Percentiles rank a stretch among this genome's conserved stretches.
phyloP scores from a whole-genome alignment of 768 basidiomycete species.

The Agrocybe praecox region DNA sequence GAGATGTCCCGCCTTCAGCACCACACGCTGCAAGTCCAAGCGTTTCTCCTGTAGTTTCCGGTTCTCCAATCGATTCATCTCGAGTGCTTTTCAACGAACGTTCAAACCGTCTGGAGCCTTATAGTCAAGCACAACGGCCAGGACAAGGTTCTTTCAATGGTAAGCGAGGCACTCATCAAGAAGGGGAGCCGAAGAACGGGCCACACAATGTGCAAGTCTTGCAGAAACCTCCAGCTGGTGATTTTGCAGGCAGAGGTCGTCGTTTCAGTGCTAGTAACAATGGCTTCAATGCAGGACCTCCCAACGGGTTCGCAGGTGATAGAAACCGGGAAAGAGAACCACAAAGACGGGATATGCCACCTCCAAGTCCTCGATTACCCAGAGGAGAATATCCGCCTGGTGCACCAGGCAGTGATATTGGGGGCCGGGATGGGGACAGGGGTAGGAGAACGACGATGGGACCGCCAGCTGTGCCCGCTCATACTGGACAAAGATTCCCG shows the following conservation, averaged over 20 bases:
- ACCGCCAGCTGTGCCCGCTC: constrained; percentile 49
- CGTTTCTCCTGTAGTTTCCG: constrained; percentile 35
- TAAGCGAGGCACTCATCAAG: constrained; percentile 48
- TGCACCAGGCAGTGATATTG: constrained; percentile 17
- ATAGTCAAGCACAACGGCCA: constrained; percentile 52
- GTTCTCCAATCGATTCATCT: constrained; percentile 57
- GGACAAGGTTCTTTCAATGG: constrained; percentile 40
- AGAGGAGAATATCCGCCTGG: constrained; percentile 32
- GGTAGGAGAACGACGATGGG: constrained; percentile 52
- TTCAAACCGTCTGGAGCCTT: constrained; percentile 88
- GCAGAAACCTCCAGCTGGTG: constrained; percentile 50
- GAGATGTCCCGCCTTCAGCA: constrained; percentile 37
- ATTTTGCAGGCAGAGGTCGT: constrained; percentile 29
- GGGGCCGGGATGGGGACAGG: constrained; percentile 32
- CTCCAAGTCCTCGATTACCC: constrained; percentile 36
- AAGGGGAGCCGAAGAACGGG: constrained; percentile 49
- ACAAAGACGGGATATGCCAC: constrained; percentile 37
- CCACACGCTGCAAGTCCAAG: constrained; percentile 22
- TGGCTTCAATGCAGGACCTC: constrained; percentile 23
- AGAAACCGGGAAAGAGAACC: constrained; percentile 32
- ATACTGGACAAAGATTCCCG: constrained; percentile 32
- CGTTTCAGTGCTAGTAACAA: constrained; percentile 35
- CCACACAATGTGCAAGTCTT: constrained; percentile 54
- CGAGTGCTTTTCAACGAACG: constrained; percentile 95
- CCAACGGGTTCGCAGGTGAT: constrained; percentile 21